phyloP scores from a whole-genome alignment of 2,329 filamentous ascomycete species.

The Falciphora oryzae region DNA sequence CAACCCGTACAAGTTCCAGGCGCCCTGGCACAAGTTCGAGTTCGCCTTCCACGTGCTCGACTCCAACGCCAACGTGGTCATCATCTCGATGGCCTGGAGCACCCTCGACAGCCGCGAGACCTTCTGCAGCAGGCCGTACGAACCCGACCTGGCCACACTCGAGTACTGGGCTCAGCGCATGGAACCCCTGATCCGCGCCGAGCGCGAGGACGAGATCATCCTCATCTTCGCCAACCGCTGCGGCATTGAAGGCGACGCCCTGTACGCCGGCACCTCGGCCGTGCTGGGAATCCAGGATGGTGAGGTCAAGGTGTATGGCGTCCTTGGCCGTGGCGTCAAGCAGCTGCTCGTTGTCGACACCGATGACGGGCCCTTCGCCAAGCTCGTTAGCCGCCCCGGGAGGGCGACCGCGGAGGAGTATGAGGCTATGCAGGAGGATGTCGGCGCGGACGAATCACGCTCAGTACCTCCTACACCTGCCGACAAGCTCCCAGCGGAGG shows the following conservation, averaged over 20 bases:
- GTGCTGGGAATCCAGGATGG: constrained; percentile 62
- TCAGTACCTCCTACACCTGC: not conserved
- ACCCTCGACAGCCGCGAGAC: constrained; percentile 46
- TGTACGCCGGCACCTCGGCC: constrained; percentile 69
- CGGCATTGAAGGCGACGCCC: constrained; percentile 58
- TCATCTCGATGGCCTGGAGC: constrained; percentile 75
- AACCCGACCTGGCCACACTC: constrained; percentile 67
- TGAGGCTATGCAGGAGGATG: not conserved
- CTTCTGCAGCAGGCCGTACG: constrained; percentile 42
- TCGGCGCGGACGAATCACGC: not conserved
- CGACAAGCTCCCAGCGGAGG: not conserved
- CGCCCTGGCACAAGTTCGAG: constrained; percentile 43
- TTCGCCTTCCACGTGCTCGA: constrained; percentile 53
- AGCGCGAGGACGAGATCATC: constrained; percentile 53
- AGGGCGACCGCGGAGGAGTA: not conserved
- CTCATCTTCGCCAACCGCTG: constrained; percentile 67
- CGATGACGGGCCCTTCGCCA: constrained; percentile 35
- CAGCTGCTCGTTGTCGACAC: constrained; percentile 65
- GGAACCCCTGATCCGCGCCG: constrained; percentile 54
- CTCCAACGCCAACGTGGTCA: constrained; percentile 52
- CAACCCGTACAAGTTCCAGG: constrained; percentile 42
- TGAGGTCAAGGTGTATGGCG: constrained; percentile 61
- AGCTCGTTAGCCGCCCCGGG: constrained; percentile 28
- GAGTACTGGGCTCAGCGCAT: constrained; percentile 71
- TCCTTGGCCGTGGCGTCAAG: constrained; percentile 65